Base-by-base conservation (phyloP, 208 protist species). In the Trypanosoma conorhini region DNA sequence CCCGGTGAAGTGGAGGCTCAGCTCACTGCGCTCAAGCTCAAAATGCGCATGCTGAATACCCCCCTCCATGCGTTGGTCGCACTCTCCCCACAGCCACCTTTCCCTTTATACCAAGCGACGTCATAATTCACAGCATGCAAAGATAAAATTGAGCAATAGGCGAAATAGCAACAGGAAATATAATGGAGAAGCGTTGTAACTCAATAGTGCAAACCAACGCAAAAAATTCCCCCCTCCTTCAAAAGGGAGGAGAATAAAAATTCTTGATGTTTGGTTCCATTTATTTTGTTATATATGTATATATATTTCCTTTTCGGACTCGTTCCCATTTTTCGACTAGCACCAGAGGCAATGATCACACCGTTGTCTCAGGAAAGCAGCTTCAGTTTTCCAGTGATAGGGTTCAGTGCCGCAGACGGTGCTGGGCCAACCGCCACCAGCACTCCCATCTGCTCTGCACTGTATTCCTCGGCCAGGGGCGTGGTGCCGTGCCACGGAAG, bases 351-450 rank as follows among this genome's bases (percentile, higher is more conserved):
- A 1, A 17, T 33, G 8, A 21, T 7, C 31, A 7, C 56, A 35
- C 17, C 3, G n/a, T 26, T 21, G 13, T 54, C 44, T 72, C 73
- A 88, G 0, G 85, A 87, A 57, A 87, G 86, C 42, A 94, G 63
- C 62, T 94, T 94, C 15, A 94, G 70, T n/a, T 68, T 76, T 9
- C 84, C 86, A 7, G 83, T 94, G 61, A 94, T 80, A 17, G 82
- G 80, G 46, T 90, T 67, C 5, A 94, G 44, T 8, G 72, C 12
- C 31, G 63, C 65, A 0, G 86, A 79, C 19, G 86, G 86, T 7
- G 83, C 81, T 0, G 88, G 86, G 8, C 88, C 88, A 21, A 91
- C 22, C n/a, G 88, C 88, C 8, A 90, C 71, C 4, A 89, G 64
- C 31, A 57, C 48, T 21, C 17, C 65, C 57, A 35, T 70, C 33